These are phyloP conservation scores for Carex cristatella DNA, from an alignment of 176 grass and related monocot species.

Conservation along the genomic window DNA sequence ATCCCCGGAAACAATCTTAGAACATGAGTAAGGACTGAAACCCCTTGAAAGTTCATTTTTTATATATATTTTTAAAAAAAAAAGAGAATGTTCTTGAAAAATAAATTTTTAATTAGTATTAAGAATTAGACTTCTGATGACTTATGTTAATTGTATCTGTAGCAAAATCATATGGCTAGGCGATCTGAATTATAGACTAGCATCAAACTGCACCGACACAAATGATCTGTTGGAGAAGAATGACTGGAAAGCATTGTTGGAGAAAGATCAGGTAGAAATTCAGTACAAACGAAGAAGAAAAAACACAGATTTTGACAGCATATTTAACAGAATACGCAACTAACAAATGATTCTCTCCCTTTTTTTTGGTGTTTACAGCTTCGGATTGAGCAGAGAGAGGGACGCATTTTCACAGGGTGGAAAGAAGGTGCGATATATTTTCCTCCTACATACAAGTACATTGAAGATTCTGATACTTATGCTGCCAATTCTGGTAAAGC, in stretches of 20 bases:
- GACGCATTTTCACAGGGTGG: slow-evolving; percentile 68
- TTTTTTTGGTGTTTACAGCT: slow-evolving; percentile 31
- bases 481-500: slow-evolving; percentile 36
- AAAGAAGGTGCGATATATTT: slow-evolving; percentile 76
- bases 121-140: neutral
- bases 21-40: slow-evolving; percentile 57
- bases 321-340: neutral
- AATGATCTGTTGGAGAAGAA: slow-evolving; percentile 40
- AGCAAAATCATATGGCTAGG: slow-evolving; percentile 90
- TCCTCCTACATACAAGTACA: slow-evolving; percentile 87
- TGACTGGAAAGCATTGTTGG: slow-evolving; percentile 56
- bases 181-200: slow-evolving; percentile 77
- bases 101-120: neutral
- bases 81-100: neutral
- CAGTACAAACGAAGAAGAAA: neutral
- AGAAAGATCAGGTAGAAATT: slow-evolving; percentile 52
- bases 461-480: slow-evolving; percentile 68
- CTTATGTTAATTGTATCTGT: neutral
- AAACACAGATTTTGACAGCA: neutral
- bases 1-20: slow-evolving; percentile 66
- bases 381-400: slow-evolving; percentile 48
- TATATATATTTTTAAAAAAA: neutral
- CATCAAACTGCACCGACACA: slow-evolving; percentile 10
- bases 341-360: neutral
- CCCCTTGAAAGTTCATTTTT: neutral